Conservation (phyloP, 768 basidiomycete species). For the Amanita subjunquillea region DNA sequence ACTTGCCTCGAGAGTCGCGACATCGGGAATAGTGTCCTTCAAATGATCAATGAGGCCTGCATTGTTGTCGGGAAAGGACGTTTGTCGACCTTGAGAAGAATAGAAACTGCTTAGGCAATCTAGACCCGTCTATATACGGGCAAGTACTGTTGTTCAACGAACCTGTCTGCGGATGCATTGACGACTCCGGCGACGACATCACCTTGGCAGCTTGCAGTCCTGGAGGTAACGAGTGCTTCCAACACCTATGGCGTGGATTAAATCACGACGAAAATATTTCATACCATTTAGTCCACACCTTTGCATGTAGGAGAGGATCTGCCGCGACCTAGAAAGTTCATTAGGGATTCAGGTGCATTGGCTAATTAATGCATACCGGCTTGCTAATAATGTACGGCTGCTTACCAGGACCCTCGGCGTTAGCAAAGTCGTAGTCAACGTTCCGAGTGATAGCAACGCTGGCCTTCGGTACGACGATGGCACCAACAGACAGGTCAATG, state of each 20-base stretch:
- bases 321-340: conserved; percentile 36
- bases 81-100: conserved; percentile 77
- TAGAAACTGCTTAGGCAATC: conserved; percentile 48
- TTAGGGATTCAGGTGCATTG: neutral
- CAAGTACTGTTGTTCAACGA: conserved; percentile 4
- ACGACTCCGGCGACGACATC: conserved; percentile 35
- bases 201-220: conserved; percentile 25
- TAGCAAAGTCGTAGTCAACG: conserved; percentile 64
- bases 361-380: conserved; percentile 31
- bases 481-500: conserved; percentile 59
- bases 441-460: conserved; percentile 66
- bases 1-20: conserved; percentile 61
- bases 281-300: conserved; percentile 25
- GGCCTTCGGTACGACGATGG: conserved; percentile 60
- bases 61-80: conserved; percentile 73
- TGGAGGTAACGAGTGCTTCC: conserved; percentile 31
- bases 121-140: neutral
- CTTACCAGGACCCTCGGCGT: conserved; percentile 27
- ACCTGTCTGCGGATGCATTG: conserved; percentile 84
- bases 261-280: neutral
- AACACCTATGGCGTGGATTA: conserved; percentile 28
- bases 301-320: conserved; percentile 40
- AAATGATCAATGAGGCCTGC: conserved; percentile 48
- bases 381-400: conserved; percentile 59
- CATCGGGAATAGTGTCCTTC: conserved; percentile 33